Evolutionary conservation across 805 yeast genomes (phyloP).

Genomic region (Teunomyces gatunensis): DNA sequence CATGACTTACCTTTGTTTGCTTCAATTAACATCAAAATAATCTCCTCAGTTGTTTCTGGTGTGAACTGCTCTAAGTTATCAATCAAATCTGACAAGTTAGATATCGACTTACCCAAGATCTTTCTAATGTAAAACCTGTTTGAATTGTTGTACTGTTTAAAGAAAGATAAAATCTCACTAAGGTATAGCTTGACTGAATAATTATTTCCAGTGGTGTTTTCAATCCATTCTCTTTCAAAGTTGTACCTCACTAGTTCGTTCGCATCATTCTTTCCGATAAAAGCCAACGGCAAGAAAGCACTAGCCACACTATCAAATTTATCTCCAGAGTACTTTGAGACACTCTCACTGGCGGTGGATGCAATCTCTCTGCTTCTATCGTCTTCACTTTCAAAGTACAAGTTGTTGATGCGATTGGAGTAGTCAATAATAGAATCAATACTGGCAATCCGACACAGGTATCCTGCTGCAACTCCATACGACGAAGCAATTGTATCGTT

Average conservation of each 20-base stretch:
- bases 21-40: slow-evolving; percentile 54
- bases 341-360: slow-evolving; percentile 61
- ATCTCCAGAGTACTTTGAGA: slow-evolving; percentile 67
- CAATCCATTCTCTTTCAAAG: slow-evolving; percentile 73
- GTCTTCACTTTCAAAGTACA: slow-evolving; percentile 57
- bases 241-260: slow-evolving; percentile 41
- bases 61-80: slow-evolving; percentile 25
- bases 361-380: slow-evolving; percentile 50
- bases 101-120: slow-evolving; percentile 66
- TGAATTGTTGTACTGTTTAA: slow-evolving; percentile 50
- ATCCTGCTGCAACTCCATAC: slow-evolving; percentile 79
- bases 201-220: slow-evolving; percentile 69
- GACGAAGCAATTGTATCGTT: slow-evolving; percentile 72
- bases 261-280: slow-evolving; percentile 70
- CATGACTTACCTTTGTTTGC: slow-evolving; percentile 79
- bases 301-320: slow-evolving; percentile 59
- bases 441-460: slow-evolving; percentile 63
- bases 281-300: slow-evolving; percentile 74
- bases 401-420: slow-evolving; percentile 45
- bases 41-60: slow-evolving; percentile 14
- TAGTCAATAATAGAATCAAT: slow-evolving; percentile 52
- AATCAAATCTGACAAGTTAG: slow-evolving; percentile 52
- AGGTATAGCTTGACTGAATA: slow-evolving; percentile 69
- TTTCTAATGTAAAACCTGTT: slow-evolving; percentile 63
- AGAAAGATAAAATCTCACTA: slow-evolving; percentile 59